phyloP scores from a whole-genome alignment of 2,329 filamentous ascomycete genomes.

The Colletotrichum falcatum region DNA sequence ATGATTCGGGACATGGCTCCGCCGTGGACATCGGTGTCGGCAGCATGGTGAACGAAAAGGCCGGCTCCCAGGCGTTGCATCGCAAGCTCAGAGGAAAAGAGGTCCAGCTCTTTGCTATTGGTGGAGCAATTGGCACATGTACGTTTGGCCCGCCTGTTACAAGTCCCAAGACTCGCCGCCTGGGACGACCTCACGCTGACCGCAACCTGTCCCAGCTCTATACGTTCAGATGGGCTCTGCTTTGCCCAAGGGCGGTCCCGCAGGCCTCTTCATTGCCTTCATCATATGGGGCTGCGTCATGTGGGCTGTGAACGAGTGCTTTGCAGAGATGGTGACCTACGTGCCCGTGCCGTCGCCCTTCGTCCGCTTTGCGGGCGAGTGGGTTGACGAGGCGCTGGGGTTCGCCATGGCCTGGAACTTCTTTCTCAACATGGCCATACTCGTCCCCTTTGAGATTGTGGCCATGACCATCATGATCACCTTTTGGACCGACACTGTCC shows the following conservation, averaged over 20 bases:
- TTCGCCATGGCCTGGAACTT: constrained; percentile 64
- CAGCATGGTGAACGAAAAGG: neutral
- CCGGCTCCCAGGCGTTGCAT: constrained; percentile 7
- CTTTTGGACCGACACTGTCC: constrained; percentile 52
- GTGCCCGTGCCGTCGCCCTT: constrained; percentile 61
- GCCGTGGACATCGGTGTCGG: neutral
- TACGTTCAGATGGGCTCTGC: constrained; percentile 17
- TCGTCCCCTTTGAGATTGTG: constrained; percentile 65
- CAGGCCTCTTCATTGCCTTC: constrained; percentile 25
- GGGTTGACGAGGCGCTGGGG: constrained; percentile 62
- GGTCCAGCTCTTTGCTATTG: constrained; percentile 19
- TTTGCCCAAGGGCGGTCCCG: constrained; percentile 44
- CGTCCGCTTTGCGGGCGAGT: constrained; percentile 61
- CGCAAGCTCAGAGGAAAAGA: constrained; percentile 1
- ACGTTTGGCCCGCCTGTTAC: neutral
- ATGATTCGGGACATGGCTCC: neutral
- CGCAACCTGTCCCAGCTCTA: neutral
- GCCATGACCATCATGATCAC: constrained; percentile 54
- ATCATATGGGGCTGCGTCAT: constrained; percentile 17
- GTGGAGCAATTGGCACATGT: constrained; percentile 30
- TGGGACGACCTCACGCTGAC: neutral
- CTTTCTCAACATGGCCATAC: constrained; percentile 62
- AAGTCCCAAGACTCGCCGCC: neutral
- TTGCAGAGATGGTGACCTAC: constrained; percentile 38
- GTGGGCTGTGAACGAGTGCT: constrained; percentile 56